Conservation (phyloP, 352 stramenopile species). For the Thraustochytrium sp. region DNA sequence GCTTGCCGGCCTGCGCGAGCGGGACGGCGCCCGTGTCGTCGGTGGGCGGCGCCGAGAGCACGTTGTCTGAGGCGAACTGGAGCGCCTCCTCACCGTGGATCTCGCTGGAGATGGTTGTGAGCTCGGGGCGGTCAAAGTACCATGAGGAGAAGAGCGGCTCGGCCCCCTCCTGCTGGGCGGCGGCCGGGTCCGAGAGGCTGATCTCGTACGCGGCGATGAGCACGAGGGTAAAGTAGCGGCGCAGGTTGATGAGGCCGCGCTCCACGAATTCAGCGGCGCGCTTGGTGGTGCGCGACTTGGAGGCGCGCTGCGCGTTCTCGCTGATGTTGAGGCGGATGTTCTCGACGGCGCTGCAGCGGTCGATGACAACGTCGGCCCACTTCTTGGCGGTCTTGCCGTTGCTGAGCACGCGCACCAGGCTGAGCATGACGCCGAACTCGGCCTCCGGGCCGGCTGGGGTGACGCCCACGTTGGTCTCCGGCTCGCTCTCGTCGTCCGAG, state of each 20-base stretch:
- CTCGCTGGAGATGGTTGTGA: slow-evolving; percentile 36
- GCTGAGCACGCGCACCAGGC: slow-evolving; percentile 31
- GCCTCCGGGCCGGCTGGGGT: background rate
- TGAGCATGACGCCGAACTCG: slow-evolving; percentile 40
- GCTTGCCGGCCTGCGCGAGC: background rate
- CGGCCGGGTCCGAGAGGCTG: background rate
- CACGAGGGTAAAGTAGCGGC: slow-evolving; percentile 40
- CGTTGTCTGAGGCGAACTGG: slow-evolving; percentile 22
- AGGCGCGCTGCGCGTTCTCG: background rate
- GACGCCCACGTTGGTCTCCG: background rate
- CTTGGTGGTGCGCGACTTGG: background rate
- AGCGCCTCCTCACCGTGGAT: slow-evolving; percentile 19
- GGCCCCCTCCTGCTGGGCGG: background rate
- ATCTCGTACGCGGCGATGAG: slow-evolving; percentile 36
- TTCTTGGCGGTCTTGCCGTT: slow-evolving; percentile 19
- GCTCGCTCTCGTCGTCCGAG: background rate
- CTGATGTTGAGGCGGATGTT: slow-evolving; percentile 37
- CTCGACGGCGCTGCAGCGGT: slow-evolving; percentile 22
- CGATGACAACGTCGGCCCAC: slow-evolving; percentile 41
- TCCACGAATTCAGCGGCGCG: slow-evolving; percentile 29
- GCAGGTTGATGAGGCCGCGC: slow-evolving; percentile 35
- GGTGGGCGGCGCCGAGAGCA: slow-evolving; percentile 4
- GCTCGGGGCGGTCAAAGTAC: slow-evolving; percentile 17
- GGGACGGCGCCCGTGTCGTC: background rate
- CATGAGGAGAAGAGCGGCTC: background rate